Percentiles rank a stretch among this genome's conserved stretches.
phyloP scores from a whole-genome alignment of 768 basidiomycete species.

The Scleroderma citrinum region DNA sequence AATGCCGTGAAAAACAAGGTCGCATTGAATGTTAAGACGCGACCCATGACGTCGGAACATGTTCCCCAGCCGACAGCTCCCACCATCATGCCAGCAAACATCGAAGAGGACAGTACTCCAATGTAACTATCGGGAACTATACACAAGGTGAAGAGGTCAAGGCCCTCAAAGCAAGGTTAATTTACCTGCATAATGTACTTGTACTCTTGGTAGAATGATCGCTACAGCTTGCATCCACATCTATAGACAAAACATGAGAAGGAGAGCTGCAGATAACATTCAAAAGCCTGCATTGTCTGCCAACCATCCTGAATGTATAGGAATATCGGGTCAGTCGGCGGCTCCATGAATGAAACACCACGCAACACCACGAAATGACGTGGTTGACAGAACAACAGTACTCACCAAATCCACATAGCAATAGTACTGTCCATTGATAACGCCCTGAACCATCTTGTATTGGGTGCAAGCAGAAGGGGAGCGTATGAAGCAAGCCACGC shows the following conservation, averaged over 20 bases:
- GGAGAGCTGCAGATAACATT: background rate
- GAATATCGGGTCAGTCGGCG: conserved; percentile 4
- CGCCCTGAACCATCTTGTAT: no score
- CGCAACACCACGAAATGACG: background rate
- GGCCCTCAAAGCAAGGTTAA: no score
- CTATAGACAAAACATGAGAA: conserved; percentile 42
- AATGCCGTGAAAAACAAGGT: conserved; percentile 87
- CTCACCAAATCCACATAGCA: conserved; percentile 86
- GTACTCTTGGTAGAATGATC: conserved; percentile 91
- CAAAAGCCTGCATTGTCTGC: conserved; percentile 83
- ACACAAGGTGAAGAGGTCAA: conserved; percentile 12
- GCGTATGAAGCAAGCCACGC: conserved; percentile 9
- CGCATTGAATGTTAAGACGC: conserved; percentile 85
- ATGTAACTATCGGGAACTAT: conserved; percentile 71
- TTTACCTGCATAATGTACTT: conserved; percentile 76
- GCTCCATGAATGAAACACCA: no score
- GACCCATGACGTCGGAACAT: conserved; percentile 86
- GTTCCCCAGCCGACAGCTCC: conserved; percentile 91
- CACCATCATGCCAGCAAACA: conserved; percentile 97
- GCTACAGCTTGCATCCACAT: conserved; percentile 94
- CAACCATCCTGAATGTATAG: conserved; percentile 64
- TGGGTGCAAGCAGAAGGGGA: no score
- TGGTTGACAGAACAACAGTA: conserved; percentile 7
- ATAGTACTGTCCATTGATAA: conserved; percentile 79
- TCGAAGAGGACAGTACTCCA: conserved; percentile 78